These are phyloP conservation scores for Candida yuanshanica DNA, from an alignment of 805 yeast genomes.

Conservation along the genomic window DNA sequence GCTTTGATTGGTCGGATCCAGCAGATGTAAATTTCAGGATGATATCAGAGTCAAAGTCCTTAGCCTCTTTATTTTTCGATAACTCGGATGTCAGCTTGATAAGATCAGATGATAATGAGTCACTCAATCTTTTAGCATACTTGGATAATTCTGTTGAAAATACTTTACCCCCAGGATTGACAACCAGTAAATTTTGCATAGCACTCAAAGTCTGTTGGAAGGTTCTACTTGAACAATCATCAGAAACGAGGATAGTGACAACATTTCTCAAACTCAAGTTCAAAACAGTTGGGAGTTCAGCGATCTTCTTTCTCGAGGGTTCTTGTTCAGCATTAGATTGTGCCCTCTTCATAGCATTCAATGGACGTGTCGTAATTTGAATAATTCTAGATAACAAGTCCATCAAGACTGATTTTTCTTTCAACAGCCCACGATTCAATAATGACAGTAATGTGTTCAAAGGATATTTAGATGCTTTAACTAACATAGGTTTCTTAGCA, in stretches of 20 bases:
- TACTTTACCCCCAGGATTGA: slow-evolving; percentile 54
- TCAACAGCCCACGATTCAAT: slow-evolving; percentile 57
- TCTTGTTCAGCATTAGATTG: slow-evolving; percentile 22
- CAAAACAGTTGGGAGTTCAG: slow-evolving; percentile 58
- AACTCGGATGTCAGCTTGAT: slow-evolving; percentile 40
- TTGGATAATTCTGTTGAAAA: slow-evolving; percentile 65
- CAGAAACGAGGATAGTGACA: slow-evolving; percentile 64
- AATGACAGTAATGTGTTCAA: slow-evolving; percentile 61
- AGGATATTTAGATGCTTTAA: slow-evolving; percentile 55
- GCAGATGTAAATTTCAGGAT: slow-evolving; percentile 69
- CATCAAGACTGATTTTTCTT: slow-evolving; percentile 69
- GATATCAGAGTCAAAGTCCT: slow-evolving; percentile 46
- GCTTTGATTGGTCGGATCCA: slow-evolving; percentile 81
- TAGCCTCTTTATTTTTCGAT: slow-evolving; percentile 29
- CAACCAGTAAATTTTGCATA: slow-evolving; percentile 66
- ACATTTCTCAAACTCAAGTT: slow-evolving; percentile 54
- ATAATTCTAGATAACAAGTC: slow-evolving; percentile 70
- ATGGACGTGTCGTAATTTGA: slow-evolving; percentile 72
- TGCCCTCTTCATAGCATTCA: slow-evolving; percentile 47
- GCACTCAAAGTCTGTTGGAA: slow-evolving; percentile 79
- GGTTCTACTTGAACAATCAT: slow-evolving; percentile 79
- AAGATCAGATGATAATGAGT: slow-evolving; percentile 2
- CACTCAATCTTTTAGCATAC: slow-evolving; percentile 57
- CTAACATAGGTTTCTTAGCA: slow-evolving; percentile 29
- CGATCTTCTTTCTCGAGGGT: slow-evolving; percentile 16